Base-by-base conservation (phyloP, 2,329 filamentous ascomycete genomes). In the Xylaria sp. region DNA sequence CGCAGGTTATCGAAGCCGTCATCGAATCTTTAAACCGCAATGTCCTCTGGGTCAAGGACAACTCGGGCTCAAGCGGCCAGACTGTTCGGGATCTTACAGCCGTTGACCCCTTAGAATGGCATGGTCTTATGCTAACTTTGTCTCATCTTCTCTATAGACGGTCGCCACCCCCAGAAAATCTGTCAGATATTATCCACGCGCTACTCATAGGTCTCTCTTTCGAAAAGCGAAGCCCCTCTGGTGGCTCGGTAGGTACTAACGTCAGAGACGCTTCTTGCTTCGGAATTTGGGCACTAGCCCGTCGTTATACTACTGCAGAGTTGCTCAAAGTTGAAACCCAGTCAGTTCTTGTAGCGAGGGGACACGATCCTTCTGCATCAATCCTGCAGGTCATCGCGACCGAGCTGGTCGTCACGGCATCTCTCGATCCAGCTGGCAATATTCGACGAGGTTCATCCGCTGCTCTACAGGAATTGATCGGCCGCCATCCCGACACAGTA, bases 201-300 rank as follows among this genome's bases (percentile, higher is more conserved):
- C 81, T 98, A 15, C 78, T 96, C 0, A 84, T 91, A 9, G 93
- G 92, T 0, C 81, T 98, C 25, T 87, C 88, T 0, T 99, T 98
- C 72, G 93, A 99, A 75, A 92, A 97, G 71, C 85, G 93, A 60
- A 91, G 90, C 46, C 86, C 92, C 0, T 92, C 92, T 3, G 94
- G 95, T n/a, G 87, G 85, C 11, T 93, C 92, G 3, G 82, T 94
- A 10, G 95, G 95, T 1, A 90, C 91, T 1, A 97, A 96, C 68
- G 93, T 99, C 15, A 87, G 95, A 47, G 95, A 99, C 78, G 94
- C 95, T 11, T 92, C 95, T 3, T 97, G 93, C 74, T 99, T 98
- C 74, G 95, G 95, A 6, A 89, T 98, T 23, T 99, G 95, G 95
- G 90, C 93, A 1, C 76, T 98, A 7, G 92, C 94, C 21, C 85